Conservation (phyloP, 768 basidiomycete species). For the Daedaleopsis nitida region DNA sequence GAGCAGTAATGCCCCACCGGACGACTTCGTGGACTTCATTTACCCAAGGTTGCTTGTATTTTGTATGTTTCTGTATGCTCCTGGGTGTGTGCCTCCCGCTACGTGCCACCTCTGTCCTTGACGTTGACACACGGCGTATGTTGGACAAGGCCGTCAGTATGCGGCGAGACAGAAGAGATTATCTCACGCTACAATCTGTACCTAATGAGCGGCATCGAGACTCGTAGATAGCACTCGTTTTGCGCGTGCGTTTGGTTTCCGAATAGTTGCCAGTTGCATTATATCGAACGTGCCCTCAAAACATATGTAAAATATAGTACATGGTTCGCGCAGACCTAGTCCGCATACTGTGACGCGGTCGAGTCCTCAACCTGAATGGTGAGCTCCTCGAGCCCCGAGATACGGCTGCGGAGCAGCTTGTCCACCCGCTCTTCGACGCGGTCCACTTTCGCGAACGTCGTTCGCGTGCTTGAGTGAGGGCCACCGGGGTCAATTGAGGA, state of each 20-base stretch:
- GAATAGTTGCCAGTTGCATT: background rate
- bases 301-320: conserved; percentile 2
- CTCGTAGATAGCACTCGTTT: conserved; percentile 7
- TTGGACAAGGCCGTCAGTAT: background rate
- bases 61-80: conserved; percentile 22
- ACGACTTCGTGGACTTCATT: conserved; percentile 14
- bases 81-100: conserved; percentile 6
- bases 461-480: conserved; percentile 48
- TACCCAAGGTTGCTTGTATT: conserved; percentile 21
- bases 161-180: background rate
- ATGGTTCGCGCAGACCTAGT: background rate
- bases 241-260: background rate
- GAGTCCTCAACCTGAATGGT: conserved; percentile 64
- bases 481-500: conserved; percentile 57
- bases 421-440: conserved; percentile 79
- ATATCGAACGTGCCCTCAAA: background rate
- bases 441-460: conserved; percentile 64
- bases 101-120: background rate
- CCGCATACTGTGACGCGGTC: background rate
- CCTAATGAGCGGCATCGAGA: conserved; percentile 2
- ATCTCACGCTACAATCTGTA: conserved; percentile 16
- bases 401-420: conserved; percentile 64
- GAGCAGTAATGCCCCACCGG: conserved; percentile 38
- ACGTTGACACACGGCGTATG: too few relatives aligned
- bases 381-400: conserved; percentile 84